Conservation (phyloP, 306 rosid species). For the peach (Prunus persica) region DNA sequence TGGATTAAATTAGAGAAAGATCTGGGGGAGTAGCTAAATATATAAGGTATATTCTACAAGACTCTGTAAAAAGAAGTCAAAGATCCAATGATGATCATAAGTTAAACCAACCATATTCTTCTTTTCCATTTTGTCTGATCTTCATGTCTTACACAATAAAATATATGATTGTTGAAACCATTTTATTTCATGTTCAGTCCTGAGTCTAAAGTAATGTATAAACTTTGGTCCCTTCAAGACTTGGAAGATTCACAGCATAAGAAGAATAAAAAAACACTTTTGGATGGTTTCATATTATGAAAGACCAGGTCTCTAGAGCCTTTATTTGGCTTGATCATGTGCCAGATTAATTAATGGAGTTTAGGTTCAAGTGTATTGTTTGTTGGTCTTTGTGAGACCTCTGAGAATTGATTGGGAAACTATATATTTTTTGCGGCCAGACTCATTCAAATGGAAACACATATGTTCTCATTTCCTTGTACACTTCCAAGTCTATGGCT, state of each 20-base stretch:
- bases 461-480: neutral
- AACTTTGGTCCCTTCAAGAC: slow-evolving; percentile 29
- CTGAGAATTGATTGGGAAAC: neutral
- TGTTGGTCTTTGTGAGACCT: slow-evolving; percentile 11
- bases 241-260: slow-evolving; percentile 29
- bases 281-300: slow-evolving; percentile 16
- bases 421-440: no score
- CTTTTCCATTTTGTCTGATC: slow-evolving; percentile 19
- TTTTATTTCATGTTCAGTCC: neutral
- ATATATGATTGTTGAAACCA: neutral
- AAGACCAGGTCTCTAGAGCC: neutral
- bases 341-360: slow-evolving; percentile 7
- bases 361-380: slow-evolving; percentile 9
- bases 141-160: neutral
- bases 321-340: neutral
- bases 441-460: neutral
- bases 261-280: neutral
- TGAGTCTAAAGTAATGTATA: neutral
- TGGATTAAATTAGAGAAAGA: slow-evolving; percentile 12
- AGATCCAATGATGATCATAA: slow-evolving; percentile 15
- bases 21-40: neutral
- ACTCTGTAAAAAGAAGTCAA: slow-evolving; percentile 16
- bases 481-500: no score
- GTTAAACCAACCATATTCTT: neutral
- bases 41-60: slow-evolving; percentile 18